Evolutionary conservation across 2,329 filamentous ascomycete genomes (phyloP), one percentile per base, ranked within the genome.

Genomic region (Monilinia fructigena): DNA sequence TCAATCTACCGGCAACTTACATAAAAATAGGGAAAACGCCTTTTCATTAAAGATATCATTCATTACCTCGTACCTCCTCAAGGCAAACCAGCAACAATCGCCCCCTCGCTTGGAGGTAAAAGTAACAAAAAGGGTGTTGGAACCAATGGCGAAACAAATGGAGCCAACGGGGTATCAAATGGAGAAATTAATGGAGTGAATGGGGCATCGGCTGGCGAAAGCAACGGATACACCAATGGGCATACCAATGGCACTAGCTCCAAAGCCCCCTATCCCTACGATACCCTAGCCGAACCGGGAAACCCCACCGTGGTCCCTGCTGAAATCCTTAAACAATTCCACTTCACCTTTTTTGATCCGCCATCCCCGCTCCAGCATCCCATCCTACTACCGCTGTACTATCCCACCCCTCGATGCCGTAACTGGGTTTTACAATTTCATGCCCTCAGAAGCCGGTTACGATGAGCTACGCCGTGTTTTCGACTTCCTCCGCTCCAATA

Each of bases 331-430:
- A 85, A 87, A 75, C 83, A 87, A 71, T 98, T 96, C 80, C 93
- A 97, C 79, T 98, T 94, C 80, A 92, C 93, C 28, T 98, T 99
- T 99, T 80, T 85, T 98, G 70, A 98, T 99, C 82, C 93, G 95
- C 66, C 93, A 98, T 77, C 95, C 95, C n/a, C 88, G 92, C 74
- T 88, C 87, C 76, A 90, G 91, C 74, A 93, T 98, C 71, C 95
- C 95, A 10, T 96, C 92, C 56, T 98, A 94, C 82, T 97, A 90
- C 83, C 90, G 94, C 72, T 98, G 94, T 84, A 96, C 92, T 60
- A 85, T 97, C 64, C 93, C 95, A 18, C 95, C 95, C 0, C 83
- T 97, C 66, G 87, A 90, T 75, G 82, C 89, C 56, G 80, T 92
- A 69, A 98, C 94, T 0, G 92, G 92, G 10, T 98, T 96, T 81